phyloP scores from a whole-genome alignment of 306 rosid genomes.

The Arachis stenosperma region DNA sequence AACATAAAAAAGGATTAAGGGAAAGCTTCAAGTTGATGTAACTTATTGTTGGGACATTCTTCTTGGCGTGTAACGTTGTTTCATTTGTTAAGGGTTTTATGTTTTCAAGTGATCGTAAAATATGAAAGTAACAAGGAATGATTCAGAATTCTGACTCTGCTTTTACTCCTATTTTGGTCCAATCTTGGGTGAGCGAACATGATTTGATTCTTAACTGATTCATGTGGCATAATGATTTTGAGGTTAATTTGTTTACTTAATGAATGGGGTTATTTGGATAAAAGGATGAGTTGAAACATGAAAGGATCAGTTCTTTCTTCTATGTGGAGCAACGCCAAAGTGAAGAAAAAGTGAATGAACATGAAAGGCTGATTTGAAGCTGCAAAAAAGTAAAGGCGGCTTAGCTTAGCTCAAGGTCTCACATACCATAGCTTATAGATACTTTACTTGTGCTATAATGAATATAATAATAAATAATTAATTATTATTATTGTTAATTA shows the following conservation, averaged over 20 bases:
- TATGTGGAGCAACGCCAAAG: slow-evolving; percentile 52
- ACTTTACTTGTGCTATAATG: slow-evolving; percentile 42
- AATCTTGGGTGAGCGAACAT: neutral
- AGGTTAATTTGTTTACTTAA: slow-evolving; percentile 31
- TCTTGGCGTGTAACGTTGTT: neutral
- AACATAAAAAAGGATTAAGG: slow-evolving; percentile 33
- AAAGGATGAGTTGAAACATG: slow-evolving; percentile 34
- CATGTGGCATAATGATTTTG: slow-evolving; percentile 17
- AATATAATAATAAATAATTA: no score
- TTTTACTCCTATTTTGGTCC: neutral
- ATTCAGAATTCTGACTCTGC: neutral
- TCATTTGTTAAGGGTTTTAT: neutral
- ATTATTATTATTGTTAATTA: no score
- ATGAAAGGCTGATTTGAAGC: slow-evolving; percentile 36
- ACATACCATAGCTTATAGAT: slow-evolving; percentile 43
- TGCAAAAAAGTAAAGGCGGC: slow-evolving; percentile 43
- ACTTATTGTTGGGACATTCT: slow-evolving; percentile 33
- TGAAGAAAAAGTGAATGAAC: slow-evolving; percentile 36
- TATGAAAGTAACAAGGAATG: neutral
- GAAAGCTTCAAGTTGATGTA: slow-evolving; percentile 48
- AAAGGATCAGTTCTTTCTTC: slow-evolving; percentile 64
- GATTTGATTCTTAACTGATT: slow-evolving; percentile 17
- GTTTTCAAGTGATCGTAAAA: neutral
- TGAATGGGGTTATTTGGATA: slow-evolving; percentile 28
- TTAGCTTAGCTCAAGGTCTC: slow-evolving; percentile 36